These are phyloP conservation scores for Tanozyma kutaoensis DNA, from an alignment of 805 yeast species.

Conservation along the genomic window DNA sequence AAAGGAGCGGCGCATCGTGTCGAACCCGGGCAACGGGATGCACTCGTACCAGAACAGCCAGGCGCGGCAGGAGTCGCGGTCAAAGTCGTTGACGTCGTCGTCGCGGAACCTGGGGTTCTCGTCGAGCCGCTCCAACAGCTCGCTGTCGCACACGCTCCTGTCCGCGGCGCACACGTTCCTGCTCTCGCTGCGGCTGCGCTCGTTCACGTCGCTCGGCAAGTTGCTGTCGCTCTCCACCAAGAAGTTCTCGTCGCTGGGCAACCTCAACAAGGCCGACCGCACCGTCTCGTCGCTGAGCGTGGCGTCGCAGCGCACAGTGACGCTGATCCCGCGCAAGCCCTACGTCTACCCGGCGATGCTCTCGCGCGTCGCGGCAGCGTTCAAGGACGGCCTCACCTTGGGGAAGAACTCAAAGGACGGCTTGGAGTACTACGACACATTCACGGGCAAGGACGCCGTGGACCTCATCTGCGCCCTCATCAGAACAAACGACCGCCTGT, in stretches of 20 bases:
- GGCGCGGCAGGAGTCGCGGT: too few species aligned
- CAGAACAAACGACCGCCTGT: constrained; percentile 79
- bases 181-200: constrained; percentile 24
- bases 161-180: constrained; percentile 10
- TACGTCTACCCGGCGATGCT: constrained; percentile 81
- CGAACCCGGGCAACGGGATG: too few species aligned
- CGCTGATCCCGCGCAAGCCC: constrained; percentile 32
- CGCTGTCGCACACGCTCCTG: too few species aligned
- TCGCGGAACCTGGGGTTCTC: too few species aligned
- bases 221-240: constrained; percentile 27
- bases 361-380: constrained; percentile 70
- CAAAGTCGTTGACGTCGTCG: too few species aligned
- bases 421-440: constrained; percentile 80
- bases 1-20: too few species aligned
- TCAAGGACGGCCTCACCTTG: constrained; percentile 53
- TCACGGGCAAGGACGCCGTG: constrained; percentile 89
- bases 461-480: constrained; percentile 79
- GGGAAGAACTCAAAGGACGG: constrained; percentile 85
- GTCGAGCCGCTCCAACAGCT: too few species aligned
- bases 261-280: constrained; percentile 18
- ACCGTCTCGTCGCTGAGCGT: constrained; percentile 14
- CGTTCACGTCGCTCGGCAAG: constrained; percentile 27
- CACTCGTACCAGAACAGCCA: too few species aligned
- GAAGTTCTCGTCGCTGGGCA: constrained; percentile 20
- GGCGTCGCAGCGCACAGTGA: constrained; percentile 5